Evolutionary conservation across 2,329 filamentous ascomycete species (phyloP), one percentile per base, ranked within the genome.

Genomic region (Pestalotiopsis sp.): DNA sequence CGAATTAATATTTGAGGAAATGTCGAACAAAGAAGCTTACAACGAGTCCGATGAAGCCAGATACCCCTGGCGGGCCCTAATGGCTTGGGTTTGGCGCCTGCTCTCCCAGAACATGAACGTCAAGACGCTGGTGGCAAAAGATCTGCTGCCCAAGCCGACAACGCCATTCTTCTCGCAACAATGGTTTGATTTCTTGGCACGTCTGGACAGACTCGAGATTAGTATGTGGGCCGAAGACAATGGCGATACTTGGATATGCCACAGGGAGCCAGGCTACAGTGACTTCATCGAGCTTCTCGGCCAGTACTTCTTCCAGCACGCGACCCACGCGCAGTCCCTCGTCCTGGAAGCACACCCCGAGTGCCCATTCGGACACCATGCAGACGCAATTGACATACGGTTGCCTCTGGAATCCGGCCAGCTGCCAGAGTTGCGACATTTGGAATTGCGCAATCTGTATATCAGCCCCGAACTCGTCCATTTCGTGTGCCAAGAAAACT

Each of bases 351-450:
- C 57, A 17, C 25, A 27, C 7, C 57, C 57, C 31, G 57, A 60
- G 5, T 31, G 25, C 31, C 57, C 57, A 38, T 60, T 36, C n/a
- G 57, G 57, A 20, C 31, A 13, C 0, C 0, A 2, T 20, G 25
- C 20, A 52, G 45, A 0, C 4, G 1, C 0, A 0, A 2, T 3
- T 9, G 45, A 52, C 17, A 4, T 23, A 1, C 1, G 0, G 45
- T n/a, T 52, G 4, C 45, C 45, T n/a, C n/a, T 52, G 2, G 3
- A 52, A 52, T 3, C 9, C 3, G 45, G 45, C 17, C 14, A n/a
- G 4, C 17, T 52, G 17, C 45, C 45, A 52, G 45, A 52, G 14
- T 52, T 52, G 45, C 45, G 45, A 52, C n/a, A 52, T 23, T 52
- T 52, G 45, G 45, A 52, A 17, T n/a, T 23, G 14, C 7, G 17